Conservation (phyloP, 305 asterid genomes). For the Ilex paraguariensis region DNA sequence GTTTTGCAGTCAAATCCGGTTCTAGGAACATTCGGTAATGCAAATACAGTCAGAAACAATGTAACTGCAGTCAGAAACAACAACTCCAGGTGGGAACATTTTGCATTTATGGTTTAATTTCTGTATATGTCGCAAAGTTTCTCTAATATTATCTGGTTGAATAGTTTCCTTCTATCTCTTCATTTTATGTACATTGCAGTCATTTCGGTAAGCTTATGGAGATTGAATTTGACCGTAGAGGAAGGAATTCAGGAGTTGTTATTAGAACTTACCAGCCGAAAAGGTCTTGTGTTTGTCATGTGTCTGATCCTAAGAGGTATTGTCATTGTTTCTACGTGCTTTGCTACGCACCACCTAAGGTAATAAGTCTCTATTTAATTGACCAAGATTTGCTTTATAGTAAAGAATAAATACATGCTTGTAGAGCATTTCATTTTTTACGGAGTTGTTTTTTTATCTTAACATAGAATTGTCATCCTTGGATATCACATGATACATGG, state of each 20-base stretch:
- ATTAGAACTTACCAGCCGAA: constrained; percentile 82
- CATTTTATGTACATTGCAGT: constrained; percentile 29
- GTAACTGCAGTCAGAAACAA: no score
- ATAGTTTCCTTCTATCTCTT: background rate
- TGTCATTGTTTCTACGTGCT: constrained; percentile 90
- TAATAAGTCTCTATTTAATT: constrained; percentile 14
- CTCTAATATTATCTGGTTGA: constrained; percentile 2
- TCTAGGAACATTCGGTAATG: constrained; percentile 75
- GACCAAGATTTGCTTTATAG: background rate
- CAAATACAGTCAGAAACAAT: constrained; percentile 65
- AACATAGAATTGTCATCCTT: no score
- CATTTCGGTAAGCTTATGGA: constrained; percentile 93
- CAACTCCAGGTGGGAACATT: constrained; percentile 57
- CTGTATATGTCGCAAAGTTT: constrained; percentile 5
- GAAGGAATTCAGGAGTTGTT: constrained; percentile 87
- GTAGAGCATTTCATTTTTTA: background rate
- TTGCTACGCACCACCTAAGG: constrained; percentile 87
- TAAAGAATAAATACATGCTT: background rate
- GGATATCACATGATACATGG: no score
- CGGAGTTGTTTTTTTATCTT: background rate
- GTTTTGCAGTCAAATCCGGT: constrained; percentile 68
- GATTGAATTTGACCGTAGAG: constrained; percentile 70
- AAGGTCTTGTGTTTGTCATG: constrained; percentile 90
- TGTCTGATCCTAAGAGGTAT: constrained; percentile 89
- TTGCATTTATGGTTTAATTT: background rate